A percentile compares a stretch with the other conserved stretches of the same genome.
These are phyloP conservation scores for Ottelia alismoides DNA, from an alignment of 106 monocot species.

Conservation along the genomic window DNA sequence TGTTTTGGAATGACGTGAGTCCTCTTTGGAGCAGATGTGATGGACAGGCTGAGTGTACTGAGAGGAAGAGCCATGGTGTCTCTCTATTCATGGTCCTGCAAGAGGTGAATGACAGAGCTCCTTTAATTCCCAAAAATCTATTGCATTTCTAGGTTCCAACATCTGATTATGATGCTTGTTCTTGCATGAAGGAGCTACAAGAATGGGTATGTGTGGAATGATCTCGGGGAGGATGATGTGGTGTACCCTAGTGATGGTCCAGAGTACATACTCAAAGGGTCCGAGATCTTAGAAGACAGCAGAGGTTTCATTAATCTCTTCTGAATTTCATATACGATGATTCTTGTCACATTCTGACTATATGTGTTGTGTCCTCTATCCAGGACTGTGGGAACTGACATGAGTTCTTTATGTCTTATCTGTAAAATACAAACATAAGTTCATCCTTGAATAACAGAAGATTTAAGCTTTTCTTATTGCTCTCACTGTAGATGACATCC, in stretches of 20 bases:
- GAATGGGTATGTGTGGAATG: slow-evolving; percentile 95
- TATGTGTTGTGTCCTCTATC: not conserved
- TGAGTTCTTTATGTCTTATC: too few species aligned
- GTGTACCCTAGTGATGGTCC: slow-evolving; percentile 71
- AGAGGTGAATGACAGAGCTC: too few species aligned
- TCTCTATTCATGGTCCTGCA: slow-evolving; percentile 91
- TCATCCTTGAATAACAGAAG: too few species aligned
- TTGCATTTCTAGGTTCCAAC: too few species aligned
- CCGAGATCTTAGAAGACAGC: slow-evolving; percentile 50
- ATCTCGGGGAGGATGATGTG: slow-evolving; percentile 66
- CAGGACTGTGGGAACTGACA: too few species aligned
- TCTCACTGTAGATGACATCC: slow-evolving; percentile 24
- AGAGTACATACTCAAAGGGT: slow-evolving; percentile 92
- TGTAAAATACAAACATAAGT: too few species aligned
- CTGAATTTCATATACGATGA: not conserved
- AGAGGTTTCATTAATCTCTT: slow-evolving; percentile 7
- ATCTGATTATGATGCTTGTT: too few species aligned
- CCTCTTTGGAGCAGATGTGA: slow-evolving; percentile 37
- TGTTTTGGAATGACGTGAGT: not conserved
- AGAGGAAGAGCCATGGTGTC: slow-evolving; percentile 74
- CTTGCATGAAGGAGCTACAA: slow-evolving; percentile 85
- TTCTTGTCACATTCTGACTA: not conserved
- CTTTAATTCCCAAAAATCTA: too few species aligned
- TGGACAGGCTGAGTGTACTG: slow-evolving; percentile 46
- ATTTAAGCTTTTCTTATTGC: not conserved